Evolutionary conservation across 352 stramenopile species (phyloP).

Genomic region (Pseudoperonospora humuli): DNA sequence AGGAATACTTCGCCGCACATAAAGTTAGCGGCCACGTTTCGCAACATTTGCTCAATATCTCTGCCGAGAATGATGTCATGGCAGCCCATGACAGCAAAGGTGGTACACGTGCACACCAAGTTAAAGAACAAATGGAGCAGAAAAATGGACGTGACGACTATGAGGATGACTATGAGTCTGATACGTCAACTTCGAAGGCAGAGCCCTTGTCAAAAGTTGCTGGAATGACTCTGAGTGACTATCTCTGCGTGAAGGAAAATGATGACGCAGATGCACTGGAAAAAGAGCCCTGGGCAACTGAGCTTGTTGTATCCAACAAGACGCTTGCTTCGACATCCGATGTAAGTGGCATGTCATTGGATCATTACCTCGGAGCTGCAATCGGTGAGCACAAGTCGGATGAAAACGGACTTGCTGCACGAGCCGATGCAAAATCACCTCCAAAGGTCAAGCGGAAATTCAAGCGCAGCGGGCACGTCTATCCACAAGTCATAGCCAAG

Average conservation of each 20-base stretch:
- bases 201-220: constrained; percentile 16
- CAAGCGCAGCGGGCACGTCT: too few relatives aligned
- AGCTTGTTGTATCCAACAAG: constrained; percentile 10
- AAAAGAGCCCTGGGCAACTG: constrained; percentile 11
- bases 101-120: too few relatives aligned
- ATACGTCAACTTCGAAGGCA: constrained; percentile 12
- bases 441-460: too few relatives aligned
- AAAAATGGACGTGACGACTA: constrained; percentile 15
- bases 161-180: constrained; percentile 43
- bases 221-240: constrained; percentile 50
- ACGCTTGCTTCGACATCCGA: constrained; percentile 14
- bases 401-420: constrained; percentile 5
- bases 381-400: constrained; percentile 1
- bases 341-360: constrained; percentile 54
- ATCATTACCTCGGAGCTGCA: constrained; percentile 47
- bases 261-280: constrained; percentile 9
- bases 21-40: too few relatives aligned
- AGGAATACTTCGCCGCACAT: too few relatives aligned
- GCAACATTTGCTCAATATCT: too few relatives aligned
- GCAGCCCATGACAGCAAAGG: too few relatives aligned
- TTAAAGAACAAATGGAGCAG: constrained; percentile 1
- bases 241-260: constrained; percentile 39
- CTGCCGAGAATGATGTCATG: too few relatives aligned
- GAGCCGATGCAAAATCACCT: too few relatives aligned
- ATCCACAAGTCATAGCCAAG: constrained; percentile 9